These are phyloP conservation scores for Farysia itapuensis DNA, from an alignment of 1,284 basidiomycete genomes.

Conservation along the genomic window DNA sequence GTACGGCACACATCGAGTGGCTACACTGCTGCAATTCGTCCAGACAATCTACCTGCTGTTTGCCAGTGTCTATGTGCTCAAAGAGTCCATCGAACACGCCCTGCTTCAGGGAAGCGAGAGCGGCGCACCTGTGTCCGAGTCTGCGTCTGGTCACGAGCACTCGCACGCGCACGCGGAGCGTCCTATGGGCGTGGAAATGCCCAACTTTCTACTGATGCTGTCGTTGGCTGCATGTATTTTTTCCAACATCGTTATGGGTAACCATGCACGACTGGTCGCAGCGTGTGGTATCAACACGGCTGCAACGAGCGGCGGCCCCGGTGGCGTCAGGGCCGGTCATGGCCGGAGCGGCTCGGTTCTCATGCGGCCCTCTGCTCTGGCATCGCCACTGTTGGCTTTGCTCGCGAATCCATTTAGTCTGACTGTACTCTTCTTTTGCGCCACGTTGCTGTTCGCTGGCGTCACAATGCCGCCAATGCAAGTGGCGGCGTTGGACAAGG, in stretches of 20 bases:
- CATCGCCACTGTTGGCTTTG: slow-evolving; percentile 38
- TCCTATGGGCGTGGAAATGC: slow-evolving; percentile 36
- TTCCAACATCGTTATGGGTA: slow-evolving; percentile 48
- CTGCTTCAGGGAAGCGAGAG: slow-evolving; percentile 40
- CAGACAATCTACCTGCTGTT: slow-evolving; percentile 89
- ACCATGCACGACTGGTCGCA: slow-evolving; percentile 51
- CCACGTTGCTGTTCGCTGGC: slow-evolving; percentile 38
- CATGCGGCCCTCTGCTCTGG: slow-evolving; percentile 38
- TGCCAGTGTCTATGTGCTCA: slow-evolving; percentile 85
- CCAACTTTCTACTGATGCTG: slow-evolving; percentile 30
- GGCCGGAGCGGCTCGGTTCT: slow-evolving; percentile 40
- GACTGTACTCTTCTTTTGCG: slow-evolving; percentile 55
- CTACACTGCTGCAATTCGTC: slow-evolving; percentile 79
- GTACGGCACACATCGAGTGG: slow-evolving; percentile 71
- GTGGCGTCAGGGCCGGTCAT: slow-evolving; percentile 20
- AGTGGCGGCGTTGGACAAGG: slow-evolving; percentile 56
- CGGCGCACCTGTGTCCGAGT: slow-evolving; percentile 5
- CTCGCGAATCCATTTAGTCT: slow-evolving; percentile 55
- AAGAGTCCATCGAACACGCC: slow-evolving; percentile 72
- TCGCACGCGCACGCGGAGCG: slow-evolving; percentile 42
- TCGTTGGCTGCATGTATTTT: slow-evolving; percentile 38
- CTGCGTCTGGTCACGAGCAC: slow-evolving; percentile 28
- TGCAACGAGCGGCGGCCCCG: slow-evolving; percentile 24
- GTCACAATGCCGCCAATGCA: slow-evolving; percentile 50
- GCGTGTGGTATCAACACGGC: slow-evolving; percentile 56